Base-by-base conservation (phyloP, 2,329 filamentous ascomycete genomes). In the Hypoxylon sp. region DNA sequence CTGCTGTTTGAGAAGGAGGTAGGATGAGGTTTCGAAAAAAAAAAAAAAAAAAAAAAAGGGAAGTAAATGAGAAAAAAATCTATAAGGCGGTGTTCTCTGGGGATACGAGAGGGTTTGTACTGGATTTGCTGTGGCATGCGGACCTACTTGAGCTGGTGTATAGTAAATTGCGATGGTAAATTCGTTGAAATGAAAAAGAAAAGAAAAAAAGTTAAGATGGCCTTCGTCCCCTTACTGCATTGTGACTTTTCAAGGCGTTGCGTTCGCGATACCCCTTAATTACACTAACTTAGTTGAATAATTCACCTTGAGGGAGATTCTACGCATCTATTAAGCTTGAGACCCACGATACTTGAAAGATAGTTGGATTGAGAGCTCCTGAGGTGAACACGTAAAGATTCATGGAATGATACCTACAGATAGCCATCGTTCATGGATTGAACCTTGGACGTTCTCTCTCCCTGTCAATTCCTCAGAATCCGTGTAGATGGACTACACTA, bases 1-100 rank as follows among this genome's bases (percentile, higher is more conserved):
- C 67, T 39, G 70, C 72, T 3, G 62, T 72, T 50, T 74, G 26
- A 70, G 29, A 29, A 22, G 9, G 26, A 3, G 39, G 39, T 31
- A 10, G 39, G 39, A 19, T 44, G 22, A 9, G 9, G 22, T 44
- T 8, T 44, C 3, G 19, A 39, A 39, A 6, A 8, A n/a, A 31
- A 8, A 42, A 44, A 22, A 9, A 35, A 46, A 13, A 31, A 31
- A 31, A 22, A 3, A 3, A 22, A 3, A 3, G 19, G 37, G n/a
- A 5, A 4, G 33, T 3, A 35, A 35, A 5, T n/a, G 35, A 22
- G 35, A 39, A 42, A 22, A 9, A 39, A 46, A 13, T 39, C 11
- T 26, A 14, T 3, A 11, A 26, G 19, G 35, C 26, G n/a, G 24
- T 31, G 24, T 14, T n/a, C 3, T 13, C n/a, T 3, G 35, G 17